Base-by-base conservation (phyloP, 495 filamentous ascomycete genomes). In the Penicillium psychrofluorescens region DNA sequence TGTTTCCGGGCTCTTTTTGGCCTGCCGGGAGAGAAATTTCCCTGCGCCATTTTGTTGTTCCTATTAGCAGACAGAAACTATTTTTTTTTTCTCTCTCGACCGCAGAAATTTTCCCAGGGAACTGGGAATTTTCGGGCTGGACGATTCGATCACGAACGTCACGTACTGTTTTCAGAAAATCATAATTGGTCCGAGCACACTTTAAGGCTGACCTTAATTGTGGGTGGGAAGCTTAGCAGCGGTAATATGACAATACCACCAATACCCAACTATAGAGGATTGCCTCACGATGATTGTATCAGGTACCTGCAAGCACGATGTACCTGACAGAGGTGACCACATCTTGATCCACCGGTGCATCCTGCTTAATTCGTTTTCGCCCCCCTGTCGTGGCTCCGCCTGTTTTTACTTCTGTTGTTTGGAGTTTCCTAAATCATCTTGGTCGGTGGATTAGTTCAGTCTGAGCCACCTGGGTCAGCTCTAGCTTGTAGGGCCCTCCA, bases 41-140 rank as follows among this genome's bases (percentile, higher is more conserved):
- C 32, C 46, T 54, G 51, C 51, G 51, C 40, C 38, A 46, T 54
- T 54, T 45, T 6, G 37, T 44, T 29, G 15, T 38, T 4, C 2
- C 30, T 8, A 41, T 30, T n/a, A 40, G 22, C 22, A 22, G 22
- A 22, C 22, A 11, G 29, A 37, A 34, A n/a, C n/a, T n/a, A n/a
- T n/a, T n/a, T n/a, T n/a, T n/a, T n/a, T n/a, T n/a, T n/a, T n/a
- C n/a, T n/a, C n/a, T n/a, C n/a, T n/a, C n/a, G n/a, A n/a, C n/a
- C n/a, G 36, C 36, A 13, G 7, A 39, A 33, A 16, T 38, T 38
- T 41, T 36, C 32, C 48, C 16, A 52, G n/a, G 38, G 45, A 45
- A 48, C 6, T 35, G 36, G 40, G 33, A 34, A 2, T 29, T 9
- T 44, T 57, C 54, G 54, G 51, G 51, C 51, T 51, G 40, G 38